Conservation (phyloP, 257 asterid genomes). For the Avicennia marina region DNA sequence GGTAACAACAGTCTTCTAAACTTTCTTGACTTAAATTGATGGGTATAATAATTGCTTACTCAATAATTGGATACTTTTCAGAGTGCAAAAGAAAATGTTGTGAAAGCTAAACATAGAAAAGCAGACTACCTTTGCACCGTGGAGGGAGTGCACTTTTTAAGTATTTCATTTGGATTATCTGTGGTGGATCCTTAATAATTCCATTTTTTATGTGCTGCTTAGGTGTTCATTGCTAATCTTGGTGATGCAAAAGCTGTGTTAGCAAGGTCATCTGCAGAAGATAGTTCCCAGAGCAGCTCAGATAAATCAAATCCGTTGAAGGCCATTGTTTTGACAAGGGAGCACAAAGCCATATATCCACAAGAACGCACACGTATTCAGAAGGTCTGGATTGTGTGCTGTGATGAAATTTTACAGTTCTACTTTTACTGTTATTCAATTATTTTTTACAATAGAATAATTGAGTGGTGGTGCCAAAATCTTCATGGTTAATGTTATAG, state of each 20-base stretch:
- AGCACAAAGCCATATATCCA: constrained; percentile 86
- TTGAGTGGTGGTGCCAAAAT: constrained; percentile 10
- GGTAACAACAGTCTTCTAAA: neutral
- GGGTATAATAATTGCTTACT: constrained; percentile 11
- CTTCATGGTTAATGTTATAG: constrained; percentile 3
- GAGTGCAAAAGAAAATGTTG: neutral
- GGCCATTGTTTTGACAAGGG: constrained; percentile 87
- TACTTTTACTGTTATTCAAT: too few species aligned
- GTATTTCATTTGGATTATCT: neutral
- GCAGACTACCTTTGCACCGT: neutral
- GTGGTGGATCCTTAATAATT: constrained; percentile 6
- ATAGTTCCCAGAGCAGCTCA: constrained; percentile 29
- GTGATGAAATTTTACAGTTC: constrained; percentile 11
- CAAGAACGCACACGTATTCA: constrained; percentile 91
- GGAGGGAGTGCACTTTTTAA: neutral
- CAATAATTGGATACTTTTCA: neutral
- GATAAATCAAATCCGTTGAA: constrained; percentile 38
- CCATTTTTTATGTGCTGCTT: neutral
- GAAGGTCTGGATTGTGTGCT: constrained; percentile 41
- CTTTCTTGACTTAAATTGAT: neutral
- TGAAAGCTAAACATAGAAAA: neutral
- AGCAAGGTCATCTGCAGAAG: constrained; percentile 62
- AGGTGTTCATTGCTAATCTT: constrained; percentile 92
- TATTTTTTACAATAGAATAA: neutral
- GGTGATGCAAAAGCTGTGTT: constrained; percentile 91